A percentile compares a stretch with the other conserved stretches of the same genome.
These are phyloP conservation scores for Clitopilus passeckerianus DNA, from an alignment of 768 basidiomycete species.

Conservation along the genomic window DNA sequence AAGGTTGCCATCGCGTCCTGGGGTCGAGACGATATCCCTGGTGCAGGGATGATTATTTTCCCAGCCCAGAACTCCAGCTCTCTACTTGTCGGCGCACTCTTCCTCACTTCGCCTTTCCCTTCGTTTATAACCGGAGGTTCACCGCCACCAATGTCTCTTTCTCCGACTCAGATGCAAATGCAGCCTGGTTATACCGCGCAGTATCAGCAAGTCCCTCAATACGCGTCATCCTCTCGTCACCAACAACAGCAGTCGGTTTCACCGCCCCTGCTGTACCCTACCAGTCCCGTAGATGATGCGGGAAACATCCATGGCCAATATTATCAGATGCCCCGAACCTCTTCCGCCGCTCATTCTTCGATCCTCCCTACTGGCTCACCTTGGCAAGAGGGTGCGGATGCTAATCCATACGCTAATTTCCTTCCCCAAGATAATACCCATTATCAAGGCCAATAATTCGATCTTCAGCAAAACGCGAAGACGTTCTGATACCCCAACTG, in stretches of 20 bases:
- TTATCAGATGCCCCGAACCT: slow-evolving; percentile 8
- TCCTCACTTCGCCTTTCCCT: slow-evolving; percentile 43
- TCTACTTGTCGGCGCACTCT: slow-evolving; percentile 46
- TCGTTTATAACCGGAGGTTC: slow-evolving; percentile 30
- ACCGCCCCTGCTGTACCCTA: slow-evolving; percentile 21
- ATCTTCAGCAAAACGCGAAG: background rate
- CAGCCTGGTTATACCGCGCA: slow-evolving; percentile 21
- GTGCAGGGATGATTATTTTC: slow-evolving; percentile 49
- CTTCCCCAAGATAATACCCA: background rate
- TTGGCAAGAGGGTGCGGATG: slow-evolving; percentile 15
- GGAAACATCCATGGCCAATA: slow-evolving; percentile 22
- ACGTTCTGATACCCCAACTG: background rate
- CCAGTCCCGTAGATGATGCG: slow-evolving; percentile 27
- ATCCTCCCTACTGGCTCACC: background rate
- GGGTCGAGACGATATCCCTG: slow-evolving; percentile 38
- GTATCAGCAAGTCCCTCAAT: slow-evolving; percentile 26
- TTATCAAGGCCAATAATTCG: background rate
- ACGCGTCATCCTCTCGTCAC: slow-evolving; percentile 26
- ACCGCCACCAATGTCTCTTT: slow-evolving; percentile 23
- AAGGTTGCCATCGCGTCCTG: slow-evolving; percentile 51
- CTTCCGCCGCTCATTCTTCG: slow-evolving; percentile 1
- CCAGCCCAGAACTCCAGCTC: slow-evolving; percentile 48
- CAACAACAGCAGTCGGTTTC: slow-evolving; percentile 29
- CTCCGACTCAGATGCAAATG: slow-evolving; percentile 18
- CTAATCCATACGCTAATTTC: slow-evolving; percentile 5